These are phyloP conservation scores for Rhizopus delemar DNA, from an alignment of 371 early-diverging fungal genomes.

Conservation along the genomic window DNA sequence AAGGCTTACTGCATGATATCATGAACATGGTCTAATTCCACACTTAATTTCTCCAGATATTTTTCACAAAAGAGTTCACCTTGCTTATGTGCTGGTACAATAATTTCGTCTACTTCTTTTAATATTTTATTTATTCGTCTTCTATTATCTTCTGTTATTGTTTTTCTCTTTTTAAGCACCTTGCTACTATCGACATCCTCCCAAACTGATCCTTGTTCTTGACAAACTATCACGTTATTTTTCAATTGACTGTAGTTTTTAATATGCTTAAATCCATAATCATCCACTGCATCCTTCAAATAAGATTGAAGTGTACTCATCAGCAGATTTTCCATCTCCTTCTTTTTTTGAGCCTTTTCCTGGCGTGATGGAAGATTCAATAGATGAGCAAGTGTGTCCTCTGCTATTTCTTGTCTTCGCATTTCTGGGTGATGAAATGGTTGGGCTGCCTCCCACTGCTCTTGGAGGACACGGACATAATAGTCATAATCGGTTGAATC, in stretches of 20 bases:
- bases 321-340: not conserved
- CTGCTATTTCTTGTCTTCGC: not conserved
- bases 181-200: not conserved
- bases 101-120: not conserved
- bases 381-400: not conserved
- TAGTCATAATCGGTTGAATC: conserved; percentile 1
- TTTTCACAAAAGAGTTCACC: not conserved
- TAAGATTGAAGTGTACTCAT: not conserved
- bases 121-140: not conserved
- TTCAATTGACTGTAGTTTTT: not conserved
- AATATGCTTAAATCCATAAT: not conserved
- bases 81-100: not conserved
- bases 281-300: not conserved
- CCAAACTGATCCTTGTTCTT: not conserved
- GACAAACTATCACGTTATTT: not conserved
- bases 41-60: not conserved
- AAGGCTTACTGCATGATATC: not conserved
- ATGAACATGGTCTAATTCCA: not conserved
- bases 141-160: not conserved
- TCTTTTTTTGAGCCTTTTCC: not conserved
- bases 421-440: not conserved
- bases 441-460: not conserved
- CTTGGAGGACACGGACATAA: not conserved
- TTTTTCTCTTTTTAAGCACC: not conserved
- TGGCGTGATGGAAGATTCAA: not conserved